Evolutionary conservation across 1,284 basidiomycete species (phyloP), one percentile per base, ranked within the genome.

Genomic region (Butyriboletus appendiculatus): DNA sequence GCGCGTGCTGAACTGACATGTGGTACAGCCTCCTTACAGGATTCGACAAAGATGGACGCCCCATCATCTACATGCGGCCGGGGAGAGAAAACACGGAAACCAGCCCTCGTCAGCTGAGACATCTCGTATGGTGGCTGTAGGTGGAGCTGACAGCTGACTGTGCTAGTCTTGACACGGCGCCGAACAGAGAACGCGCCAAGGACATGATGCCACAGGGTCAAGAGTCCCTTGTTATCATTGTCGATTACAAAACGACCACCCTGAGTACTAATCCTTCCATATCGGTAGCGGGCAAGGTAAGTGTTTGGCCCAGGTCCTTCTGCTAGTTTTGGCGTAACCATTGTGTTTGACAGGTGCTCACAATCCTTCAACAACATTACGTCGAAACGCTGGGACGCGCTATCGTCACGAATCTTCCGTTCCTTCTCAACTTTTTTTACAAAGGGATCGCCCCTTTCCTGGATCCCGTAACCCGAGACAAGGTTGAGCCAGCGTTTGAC

Each of bases 311-410:
- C n/a, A 12, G 42, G 28, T 33, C 18, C n/a, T n/a, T 24, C 5
- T 15, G 34, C 20, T 28, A 9, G 16, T 16, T 35, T 43, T 39
- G 38, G 18, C 15, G 24, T 47, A 5, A 45, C n/a, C 2, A 16
- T 26, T 4, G 15, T 42, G 32, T 24, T 37, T 48, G 48, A 45
- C 60, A 84, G 80, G 85, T 91, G 2, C 78, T 95, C 22, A 77
- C 82, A 56, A 94, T 97, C 60, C 78, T 97, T 37, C 94, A 96
- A 71, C 85, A 93, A 60, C 93, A 96, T 71, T 97, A 97, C 64
- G 88, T 90, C 33, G 94, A 96, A 73, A 88, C 91, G 5, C 81
- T 96, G 30, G 94, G 94, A 20, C 81, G 91, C 18, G 94, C 92
- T 14, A 78, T 96, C 38, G 86, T 96, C 37, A 84, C 90, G 47